Conservation (phyloP, 1,284 basidiomycete species). For the Porodaedalea pini region DNA sequence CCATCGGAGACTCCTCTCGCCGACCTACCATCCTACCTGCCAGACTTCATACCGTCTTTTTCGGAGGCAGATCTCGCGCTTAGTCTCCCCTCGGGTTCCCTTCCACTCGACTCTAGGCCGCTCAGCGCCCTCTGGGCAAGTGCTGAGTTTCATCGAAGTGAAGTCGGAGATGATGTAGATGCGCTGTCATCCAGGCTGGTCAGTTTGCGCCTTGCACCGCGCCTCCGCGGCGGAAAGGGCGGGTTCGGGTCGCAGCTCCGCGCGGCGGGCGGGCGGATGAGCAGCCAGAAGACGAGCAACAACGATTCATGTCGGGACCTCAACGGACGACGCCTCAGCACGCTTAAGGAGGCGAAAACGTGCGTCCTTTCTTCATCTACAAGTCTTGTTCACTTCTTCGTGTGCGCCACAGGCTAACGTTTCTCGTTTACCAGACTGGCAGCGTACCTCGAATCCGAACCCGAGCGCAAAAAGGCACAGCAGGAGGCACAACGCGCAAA, state of each 20-base stretch:
- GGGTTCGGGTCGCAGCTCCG: constrained; percentile 96
- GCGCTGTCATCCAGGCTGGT: constrained; percentile 38
- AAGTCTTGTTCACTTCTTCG: not conserved
- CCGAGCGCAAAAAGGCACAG: constrained; percentile 75
- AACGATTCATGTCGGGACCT: constrained; percentile 95
- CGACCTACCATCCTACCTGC: constrained; percentile 51
- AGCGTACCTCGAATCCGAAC: constrained; percentile 84
- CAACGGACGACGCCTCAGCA: constrained; percentile 85
- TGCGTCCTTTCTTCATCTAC: constrained; percentile 33
- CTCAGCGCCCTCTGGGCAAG: constrained; percentile 42
- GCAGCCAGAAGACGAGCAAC: constrained; percentile 90
- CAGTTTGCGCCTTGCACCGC: constrained; percentile 61
- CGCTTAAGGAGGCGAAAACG: constrained; percentile 95
- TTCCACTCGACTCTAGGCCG: constrained; percentile 39
- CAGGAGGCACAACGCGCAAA: constrained; percentile 81
- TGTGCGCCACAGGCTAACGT: constrained; percentile 12
- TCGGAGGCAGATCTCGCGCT: constrained; percentile 44
- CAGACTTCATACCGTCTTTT: constrained; percentile 50
- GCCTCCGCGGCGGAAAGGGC: constrained; percentile 89
- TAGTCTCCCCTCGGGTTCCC: constrained; percentile 48
- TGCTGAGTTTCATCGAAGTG: not conserved
- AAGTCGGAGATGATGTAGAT: constrained; percentile 30
- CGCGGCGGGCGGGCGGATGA: constrained; percentile 97
- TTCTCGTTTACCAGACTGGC: constrained; percentile 58
- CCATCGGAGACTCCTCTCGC: constrained; percentile 51